Percentiles rank a stretch among this genome's conserved stretches.
Conservation (phyloP, 2,329 filamentous ascomycete species). For the Westerdykella ornata region DNA sequence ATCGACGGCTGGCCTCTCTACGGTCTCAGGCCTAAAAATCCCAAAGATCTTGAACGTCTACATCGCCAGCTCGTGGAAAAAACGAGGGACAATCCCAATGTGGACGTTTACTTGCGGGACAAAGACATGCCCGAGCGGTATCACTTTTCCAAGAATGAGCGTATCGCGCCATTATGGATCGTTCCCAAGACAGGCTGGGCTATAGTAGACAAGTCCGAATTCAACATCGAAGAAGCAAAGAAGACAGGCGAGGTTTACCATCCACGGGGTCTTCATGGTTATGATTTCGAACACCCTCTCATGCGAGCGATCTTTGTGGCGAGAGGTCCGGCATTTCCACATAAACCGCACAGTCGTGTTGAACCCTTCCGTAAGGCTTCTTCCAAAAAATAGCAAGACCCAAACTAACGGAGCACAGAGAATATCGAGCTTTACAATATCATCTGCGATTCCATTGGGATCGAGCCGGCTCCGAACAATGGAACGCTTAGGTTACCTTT, state of each 20-base stretch:
- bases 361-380: conserved; percentile 71
- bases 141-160: conserved; percentile 79
- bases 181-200: conserved; percentile 90
- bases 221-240: conserved; percentile 63
- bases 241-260: conserved; percentile 62
- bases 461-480: conserved; percentile 73
- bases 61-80: conserved; percentile 54
- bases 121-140: conserved; percentile 86
- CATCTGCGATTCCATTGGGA: conserved; percentile 75
- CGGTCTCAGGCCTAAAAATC: conserved; percentile 73
- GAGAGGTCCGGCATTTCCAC: conserved; percentile 84
- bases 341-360: conserved; percentile 71
- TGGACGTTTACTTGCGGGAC: conserved; percentile 82
- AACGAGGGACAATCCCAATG: conserved; percentile 56
- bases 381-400: background rate
- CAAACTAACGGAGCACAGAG: conserved; percentile 50
- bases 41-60: conserved; percentile 58
- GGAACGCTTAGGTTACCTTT: conserved; percentile 73
- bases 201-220: conserved; percentile 73
- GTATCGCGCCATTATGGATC: conserved; percentile 93
- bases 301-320: conserved; percentile 97
- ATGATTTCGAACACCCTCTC: conserved; percentile 87
- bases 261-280: conserved; percentile 83
- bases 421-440: conserved; percentile 95
- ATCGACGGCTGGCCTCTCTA: conserved; percentile 92